These are phyloP conservation scores for Globisporangium echinulatum DNA, from an alignment of 352 stramenopile genomes.

Conservation along the genomic window DNA sequence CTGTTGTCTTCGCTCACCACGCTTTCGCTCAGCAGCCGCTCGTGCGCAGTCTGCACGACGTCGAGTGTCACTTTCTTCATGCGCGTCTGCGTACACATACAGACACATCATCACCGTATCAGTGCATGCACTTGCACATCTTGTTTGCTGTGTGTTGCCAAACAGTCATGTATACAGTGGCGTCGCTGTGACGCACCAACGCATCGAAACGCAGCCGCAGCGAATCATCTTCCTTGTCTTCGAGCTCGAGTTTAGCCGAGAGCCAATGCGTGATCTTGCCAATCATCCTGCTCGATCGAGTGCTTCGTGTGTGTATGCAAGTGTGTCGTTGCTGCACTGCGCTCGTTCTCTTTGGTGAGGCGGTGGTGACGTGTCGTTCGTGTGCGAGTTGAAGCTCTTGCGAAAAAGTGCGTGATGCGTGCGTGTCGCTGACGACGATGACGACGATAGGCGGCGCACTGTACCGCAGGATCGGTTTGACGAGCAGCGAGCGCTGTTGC, in stretches of 20 bases:
- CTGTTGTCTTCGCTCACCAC: not conserved
- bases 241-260: conserved; percentile 47
- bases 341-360: not conserved
- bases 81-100: conserved; percentile 22
- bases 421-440: not conserved
- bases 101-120: not conserved
- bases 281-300: conserved; percentile 29
- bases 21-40: conserved; percentile 7
- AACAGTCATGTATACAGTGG: not conserved
- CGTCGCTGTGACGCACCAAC: conserved; percentile 27
- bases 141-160: not conserved
- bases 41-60: conserved; percentile 35
- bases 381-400: not conserved
- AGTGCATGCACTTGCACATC: not conserved
- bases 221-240: conserved; percentile 44
- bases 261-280: conserved; percentile 63
- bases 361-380: not conserved
- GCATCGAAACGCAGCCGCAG: conserved; percentile 53
- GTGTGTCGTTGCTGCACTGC: not conserved
- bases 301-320: not conserved
- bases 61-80: conserved; percentile 68
- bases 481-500: no score
- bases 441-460: not conserved
- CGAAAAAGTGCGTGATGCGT: not conserved
- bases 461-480: no score